phyloP scores from a whole-genome alignment of 345 rosid genomes.

The Erysimum cheiranthoides region DNA sequence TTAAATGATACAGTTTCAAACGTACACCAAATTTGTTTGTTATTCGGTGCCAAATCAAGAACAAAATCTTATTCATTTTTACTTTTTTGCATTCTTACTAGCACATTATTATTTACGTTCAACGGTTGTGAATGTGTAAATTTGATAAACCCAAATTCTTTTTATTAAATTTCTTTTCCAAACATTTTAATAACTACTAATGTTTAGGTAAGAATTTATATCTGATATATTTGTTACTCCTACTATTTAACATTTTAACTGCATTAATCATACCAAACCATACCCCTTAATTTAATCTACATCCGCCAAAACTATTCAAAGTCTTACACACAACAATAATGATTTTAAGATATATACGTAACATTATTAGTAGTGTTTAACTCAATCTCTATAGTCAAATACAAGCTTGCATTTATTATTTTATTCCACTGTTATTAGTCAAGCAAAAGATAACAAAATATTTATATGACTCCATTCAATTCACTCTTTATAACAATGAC shows the following conservation, averaged over 20 bases:
- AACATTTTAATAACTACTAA: too few relatives aligned
- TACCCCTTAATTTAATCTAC: neutral
- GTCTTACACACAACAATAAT: slow-evolving; percentile 22
- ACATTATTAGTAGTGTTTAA: slow-evolving; percentile 4
- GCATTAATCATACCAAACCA: neutral
- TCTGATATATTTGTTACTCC: neutral
- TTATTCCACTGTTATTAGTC: slow-evolving; percentile 42
- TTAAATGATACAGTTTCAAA: too few relatives aligned
- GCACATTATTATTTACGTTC: too few relatives aligned
- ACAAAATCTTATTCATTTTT: too few relatives aligned
- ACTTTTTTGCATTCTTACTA: too few relatives aligned
- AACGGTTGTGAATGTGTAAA: too few relatives aligned
- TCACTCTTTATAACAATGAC: slow-evolving; percentile 38
- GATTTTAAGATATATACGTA: slow-evolving; percentile 5
- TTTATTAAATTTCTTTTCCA: too few relatives aligned
- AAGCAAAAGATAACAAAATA: slow-evolving; percentile 17
- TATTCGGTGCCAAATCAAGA: too few relatives aligned
- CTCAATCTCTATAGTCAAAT: slow-evolving; percentile 18
- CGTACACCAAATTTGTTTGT: too few relatives aligned
- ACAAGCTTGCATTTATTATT: slow-evolving; percentile 33
- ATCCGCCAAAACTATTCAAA: slow-evolving; percentile 18
- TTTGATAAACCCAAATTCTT: too few relatives aligned
- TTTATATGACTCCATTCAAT: slow-evolving; percentile 32
- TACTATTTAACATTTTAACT: neutral
- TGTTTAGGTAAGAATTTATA: too few relatives aligned